Evolutionary conservation across 2,329 filamentous ascomycete genomes (phyloP), one percentile per base, ranked within the genome.

Genomic region (Pseudogymnoascus verrucosus): DNA sequence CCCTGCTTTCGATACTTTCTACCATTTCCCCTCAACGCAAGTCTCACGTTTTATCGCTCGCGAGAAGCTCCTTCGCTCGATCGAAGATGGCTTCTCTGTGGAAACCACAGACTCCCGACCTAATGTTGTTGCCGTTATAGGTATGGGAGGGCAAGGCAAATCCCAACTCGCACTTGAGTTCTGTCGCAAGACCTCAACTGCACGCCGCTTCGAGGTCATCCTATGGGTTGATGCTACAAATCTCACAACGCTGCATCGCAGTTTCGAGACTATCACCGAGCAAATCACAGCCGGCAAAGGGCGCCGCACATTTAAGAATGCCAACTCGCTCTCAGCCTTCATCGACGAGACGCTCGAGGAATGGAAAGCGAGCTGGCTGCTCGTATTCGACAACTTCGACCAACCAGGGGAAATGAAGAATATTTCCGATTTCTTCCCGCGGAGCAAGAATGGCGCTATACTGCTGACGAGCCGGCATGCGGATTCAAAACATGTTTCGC

Each of bases 91-190:
- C 11, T 63, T 65, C 12, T 54, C 61, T 14, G 5, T 28, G 10
- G 12, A 51, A 51, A 51, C 21, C 14, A 21, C 23, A 12, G 31
- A 54, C 10, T 16, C 16, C 23, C 62, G 61, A 16, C 61, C 64
- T 19, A 60, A 57, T 19, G 26, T 68, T 21, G 63, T 70, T 21
- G 66, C 69, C 10, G 28, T 70, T 3, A 57, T 64, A 0, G 69
- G 65, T 4, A 61, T 69, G 12, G 68, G 68, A 14, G 69, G 69
- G 1, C 67, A 69, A 63, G 69, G 69, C 5, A 70, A 70, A 54
- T 68, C 68, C 10, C 68, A 70, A 39, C 64, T 69, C 19, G 68
- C 66, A 16, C 66, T 69, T 4, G 63, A 69, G 44, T 64, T 68
- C 21, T 69, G 68, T 47, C 61, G 62, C 2, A 63, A 62, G 47